Base-by-base conservation (phyloP, 805 yeast species). In the Cyberlindnera nakhonratchasimensis region DNA sequence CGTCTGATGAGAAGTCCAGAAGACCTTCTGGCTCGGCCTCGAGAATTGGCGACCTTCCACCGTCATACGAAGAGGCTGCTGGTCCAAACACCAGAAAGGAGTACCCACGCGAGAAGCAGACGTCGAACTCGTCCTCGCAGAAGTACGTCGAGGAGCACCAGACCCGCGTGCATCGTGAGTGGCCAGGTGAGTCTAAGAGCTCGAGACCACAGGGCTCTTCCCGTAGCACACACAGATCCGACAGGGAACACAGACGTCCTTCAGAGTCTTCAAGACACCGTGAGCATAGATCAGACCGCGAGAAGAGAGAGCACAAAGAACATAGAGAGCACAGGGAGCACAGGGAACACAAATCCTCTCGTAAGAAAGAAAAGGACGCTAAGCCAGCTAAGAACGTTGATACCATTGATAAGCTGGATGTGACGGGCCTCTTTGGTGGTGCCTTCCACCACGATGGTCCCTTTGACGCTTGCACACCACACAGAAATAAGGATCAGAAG, bases 401-500 rank as follows among this genome's bases (percentile, higher is more conserved):
- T 58, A 87, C 95, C 4, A 93, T 93, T 54, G 99, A 93, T 67
- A 86, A 86, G 64, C 72, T 93, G 57, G 99, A 93, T 63, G 99
- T 91, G 35, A 90, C 97, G 11, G 97, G 96, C 1, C 74, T 90
- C 48, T 90, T 86, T 61, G 97, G 96, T 20, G 87, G 88, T 14
- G 87, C 95, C 2, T 93, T 93, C 74, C 99, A 93, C 64, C 98
- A 93, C 64, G 99, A 93, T 66, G 99, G 99, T 11, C 99, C 99
- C 13, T 93, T 93, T 62, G 99, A 93, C 62, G 99, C 99, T 1
- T 91, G 98, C 64, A 86, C 95, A 3, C 98, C 99, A 7, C 96
- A 87, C 63, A 80, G 98, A 62, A 93, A 93, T 65, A 86, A 84
- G 66, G 72, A 77, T 50, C 69, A 72, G 16, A 74, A 70, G 58